phyloP scores from a whole-genome alignment of 139 green algal species.

The Pseudopediastrum boryanum region DNA sequence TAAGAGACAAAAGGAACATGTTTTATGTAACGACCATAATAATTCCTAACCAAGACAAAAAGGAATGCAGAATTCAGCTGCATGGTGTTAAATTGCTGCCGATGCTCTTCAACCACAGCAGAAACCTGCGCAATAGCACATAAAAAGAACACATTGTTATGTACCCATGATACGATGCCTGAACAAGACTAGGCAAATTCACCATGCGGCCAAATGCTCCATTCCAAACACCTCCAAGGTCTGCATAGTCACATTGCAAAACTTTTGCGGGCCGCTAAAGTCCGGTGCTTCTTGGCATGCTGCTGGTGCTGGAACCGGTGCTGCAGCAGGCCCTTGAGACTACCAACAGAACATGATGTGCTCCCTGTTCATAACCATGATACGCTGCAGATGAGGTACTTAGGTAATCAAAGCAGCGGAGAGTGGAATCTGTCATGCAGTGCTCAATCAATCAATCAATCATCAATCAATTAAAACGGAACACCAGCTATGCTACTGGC shows the following conservation, averaged over 20 bases:
- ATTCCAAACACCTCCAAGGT: not conserved
- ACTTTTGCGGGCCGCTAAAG: not conserved
- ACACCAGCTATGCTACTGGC: too few species aligned
- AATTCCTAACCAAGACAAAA: too few species aligned
- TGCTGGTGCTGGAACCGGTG: not conserved
- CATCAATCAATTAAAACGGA: too few species aligned
- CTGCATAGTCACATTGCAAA: not conserved
- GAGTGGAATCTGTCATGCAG: too few species aligned
- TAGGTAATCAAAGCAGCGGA: too few species aligned
- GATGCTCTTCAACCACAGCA: constrained; percentile 5
- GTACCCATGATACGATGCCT: not conserved
- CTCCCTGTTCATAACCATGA: too few species aligned
- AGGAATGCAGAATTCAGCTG: constrained; percentile 24
- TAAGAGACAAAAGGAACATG: too few species aligned
- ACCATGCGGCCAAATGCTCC: not conserved
- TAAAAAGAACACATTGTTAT: not conserved
- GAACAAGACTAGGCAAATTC: not conserved
- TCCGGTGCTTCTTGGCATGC: not conserved
- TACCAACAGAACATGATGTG: too few species aligned
- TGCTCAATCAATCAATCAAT: too few species aligned
- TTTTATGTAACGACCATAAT: too few species aligned
- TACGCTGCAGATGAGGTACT: too few species aligned
- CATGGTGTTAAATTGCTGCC: constrained; percentile 21
- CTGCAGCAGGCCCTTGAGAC: too few species aligned
- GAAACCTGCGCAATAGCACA: not conserved